These are phyloP conservation scores for Williopsis jadinii DNA, from an alignment of 1,139 yeast species.

Conservation along the genomic window DNA sequence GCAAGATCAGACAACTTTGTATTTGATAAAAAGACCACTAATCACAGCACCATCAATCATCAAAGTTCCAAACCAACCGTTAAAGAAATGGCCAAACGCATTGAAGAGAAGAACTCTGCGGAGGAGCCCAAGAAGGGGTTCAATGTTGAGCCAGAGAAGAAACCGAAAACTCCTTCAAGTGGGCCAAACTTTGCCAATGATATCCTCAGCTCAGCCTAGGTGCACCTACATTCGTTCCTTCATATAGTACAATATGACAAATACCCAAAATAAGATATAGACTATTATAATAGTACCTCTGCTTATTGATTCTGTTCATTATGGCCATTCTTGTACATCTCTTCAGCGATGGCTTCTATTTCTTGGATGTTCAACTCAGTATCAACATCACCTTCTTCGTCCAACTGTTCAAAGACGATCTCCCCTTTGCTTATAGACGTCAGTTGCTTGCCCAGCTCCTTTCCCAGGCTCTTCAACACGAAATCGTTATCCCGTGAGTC, in stretches of 20 bases:
- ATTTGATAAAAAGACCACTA: background rate
- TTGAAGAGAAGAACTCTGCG: background rate
- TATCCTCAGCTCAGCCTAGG: constrained; percentile 19
- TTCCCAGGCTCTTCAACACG: constrained; percentile 57
- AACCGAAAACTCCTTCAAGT: constrained; percentile 4
- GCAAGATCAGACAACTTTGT: constrained; percentile 12
- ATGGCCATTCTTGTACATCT: constrained; percentile 28
- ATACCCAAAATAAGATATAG: background rate
- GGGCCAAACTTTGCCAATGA: constrained; percentile 24
- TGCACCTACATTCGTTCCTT: too few species aligned
- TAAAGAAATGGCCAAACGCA: background rate
- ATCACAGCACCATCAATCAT: background rate
- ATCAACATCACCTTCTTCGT: constrained; percentile 24
- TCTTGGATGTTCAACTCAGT: constrained; percentile 35
- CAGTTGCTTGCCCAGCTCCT: constrained; percentile 43
- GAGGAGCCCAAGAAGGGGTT: background rate
- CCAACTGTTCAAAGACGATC: constrained; percentile 32
- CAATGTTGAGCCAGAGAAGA: constrained; percentile 1
- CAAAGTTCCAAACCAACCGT: background rate
- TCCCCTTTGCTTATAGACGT: constrained; percentile 23
- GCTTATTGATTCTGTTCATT: too few species aligned
- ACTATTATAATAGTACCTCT: too few species aligned
- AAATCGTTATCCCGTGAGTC: constrained; percentile 40
- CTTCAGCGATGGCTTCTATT: constrained; percentile 50
- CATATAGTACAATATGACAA: background rate